Evolutionary conservation across 495 filamentous ascomycete genomes (phyloP).

Genomic region (Lasiosphaeris hirsuta): DNA sequence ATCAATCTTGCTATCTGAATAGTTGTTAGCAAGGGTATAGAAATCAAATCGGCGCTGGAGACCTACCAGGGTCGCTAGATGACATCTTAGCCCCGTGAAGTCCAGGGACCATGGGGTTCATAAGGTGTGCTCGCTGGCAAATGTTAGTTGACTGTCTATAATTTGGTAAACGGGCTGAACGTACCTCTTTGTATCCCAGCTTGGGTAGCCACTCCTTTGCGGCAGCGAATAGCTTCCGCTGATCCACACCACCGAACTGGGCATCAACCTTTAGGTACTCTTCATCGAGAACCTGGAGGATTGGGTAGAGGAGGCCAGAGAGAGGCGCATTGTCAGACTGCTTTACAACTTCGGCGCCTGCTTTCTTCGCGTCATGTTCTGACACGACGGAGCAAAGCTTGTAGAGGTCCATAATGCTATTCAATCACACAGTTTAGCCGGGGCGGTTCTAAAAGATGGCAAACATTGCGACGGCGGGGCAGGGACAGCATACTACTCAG

Average conservation of each 20-base stretch:
- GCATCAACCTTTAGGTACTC: constrained; percentile 82
- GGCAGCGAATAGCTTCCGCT: constrained; percentile 83
- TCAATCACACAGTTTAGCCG: too few relatives aligned
- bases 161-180: constrained; percentile 13
- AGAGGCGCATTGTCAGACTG: constrained; percentile 73
- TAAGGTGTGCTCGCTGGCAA: constrained; percentile 68
- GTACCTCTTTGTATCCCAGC: constrained; percentile 61
- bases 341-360: constrained; percentile 91
- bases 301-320: constrained; percentile 78
- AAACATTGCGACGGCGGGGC: background rate
- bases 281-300: constrained; percentile 90
- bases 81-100: constrained; percentile 80
- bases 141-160: background rate
- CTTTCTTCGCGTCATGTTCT: constrained; percentile 74
- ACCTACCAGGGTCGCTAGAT: constrained; percentile 43
- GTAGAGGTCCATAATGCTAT: constrained; percentile 67
- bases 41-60: background rate
- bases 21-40: constrained; percentile 36
- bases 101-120: constrained; percentile 89
- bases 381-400: constrained; percentile 51
- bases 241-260: constrained; percentile 78
- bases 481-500: constrained; percentile 47
- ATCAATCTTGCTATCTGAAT: constrained; percentile 82
- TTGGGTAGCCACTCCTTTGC: constrained; percentile 73
- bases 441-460: background rate